Evolutionary conservation across 106 monocot species (phyloP).

Genomic region (Agapanthus africanus): DNA sequence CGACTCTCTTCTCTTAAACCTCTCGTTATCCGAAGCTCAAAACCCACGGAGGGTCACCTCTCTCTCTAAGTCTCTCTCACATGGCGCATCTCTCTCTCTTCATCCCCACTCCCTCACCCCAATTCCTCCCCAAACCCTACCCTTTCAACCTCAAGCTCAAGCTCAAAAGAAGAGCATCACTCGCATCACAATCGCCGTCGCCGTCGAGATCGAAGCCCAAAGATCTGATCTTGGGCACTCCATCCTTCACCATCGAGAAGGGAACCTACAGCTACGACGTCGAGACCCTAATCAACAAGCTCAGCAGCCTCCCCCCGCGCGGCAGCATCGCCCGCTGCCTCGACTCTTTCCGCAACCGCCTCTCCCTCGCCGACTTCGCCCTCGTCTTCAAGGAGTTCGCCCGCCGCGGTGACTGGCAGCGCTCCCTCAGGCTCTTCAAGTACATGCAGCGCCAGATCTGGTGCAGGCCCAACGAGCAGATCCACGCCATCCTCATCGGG

Average conservation of each 20-base stretch:
- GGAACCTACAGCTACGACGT: constrained; percentile 87
- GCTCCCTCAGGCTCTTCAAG: constrained; percentile 94
- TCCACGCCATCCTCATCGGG: constrained; percentile 83
- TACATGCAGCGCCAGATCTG: constrained; percentile 95
- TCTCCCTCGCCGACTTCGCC: constrained; percentile 81
- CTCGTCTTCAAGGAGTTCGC: constrained; percentile 88
- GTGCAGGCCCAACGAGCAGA: constrained; percentile 97
- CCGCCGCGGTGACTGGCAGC: constrained; percentile 90
- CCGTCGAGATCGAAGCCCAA: constrained; percentile 28
- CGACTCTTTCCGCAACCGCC: constrained; percentile 65
- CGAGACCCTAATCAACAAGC: constrained; percentile 75
- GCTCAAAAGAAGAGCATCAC: not conserved
- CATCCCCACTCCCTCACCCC: not conserved
- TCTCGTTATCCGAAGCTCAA: too few species aligned
- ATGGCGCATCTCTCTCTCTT: too few species aligned
- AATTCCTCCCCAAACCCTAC: constrained; percentile 12
- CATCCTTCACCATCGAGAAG: constrained; percentile 44
- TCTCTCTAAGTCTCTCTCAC: too few species aligned
- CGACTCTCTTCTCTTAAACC: too few species aligned
- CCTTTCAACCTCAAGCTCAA: not conserved
- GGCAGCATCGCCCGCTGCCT: constrained; percentile 94
- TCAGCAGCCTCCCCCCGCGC: constrained; percentile 88
- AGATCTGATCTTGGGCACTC: constrained; percentile 53
- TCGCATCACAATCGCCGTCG: not conserved
- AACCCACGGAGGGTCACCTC: too few species aligned